These are phyloP conservation scores for Marasmius tenuissimus DNA, from an alignment of 1,284 basidiomycete genomes.

Conservation along the genomic window DNA sequence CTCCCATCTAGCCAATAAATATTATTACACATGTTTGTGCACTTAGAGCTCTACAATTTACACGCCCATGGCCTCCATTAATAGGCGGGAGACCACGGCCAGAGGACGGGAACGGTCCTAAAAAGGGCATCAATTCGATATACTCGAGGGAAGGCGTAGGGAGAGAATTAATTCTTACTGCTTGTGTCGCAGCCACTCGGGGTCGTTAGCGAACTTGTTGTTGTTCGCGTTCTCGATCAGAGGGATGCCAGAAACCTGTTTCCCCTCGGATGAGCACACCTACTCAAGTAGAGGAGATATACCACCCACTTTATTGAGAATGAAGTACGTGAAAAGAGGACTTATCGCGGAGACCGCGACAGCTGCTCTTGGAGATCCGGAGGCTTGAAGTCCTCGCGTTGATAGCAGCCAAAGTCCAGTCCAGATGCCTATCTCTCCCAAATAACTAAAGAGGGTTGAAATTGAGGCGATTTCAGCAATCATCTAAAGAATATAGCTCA, in stretches of 20 bases:
- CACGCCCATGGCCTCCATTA: not conserved
- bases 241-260: slow-evolving; percentile 66
- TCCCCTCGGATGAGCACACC: slow-evolving; percentile 2
- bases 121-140: not conserved
- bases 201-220: slow-evolving; percentile 66
- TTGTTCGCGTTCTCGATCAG: slow-evolving; percentile 65
- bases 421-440: slow-evolving; percentile 78
- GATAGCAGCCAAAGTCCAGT: slow-evolving; percentile 68
- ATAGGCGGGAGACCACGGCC: slow-evolving; percentile 14
- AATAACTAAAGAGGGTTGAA: slow-evolving; percentile 49
- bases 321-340: slow-evolving; percentile 66
- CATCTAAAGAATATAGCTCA: slow-evolving; percentile 30
- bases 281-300: slow-evolving; percentile 28
- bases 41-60: not conserved
- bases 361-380: slow-evolving; percentile 44
- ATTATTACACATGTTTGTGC: not conserved
- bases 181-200: slow-evolving; percentile 71
- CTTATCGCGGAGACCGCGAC: slow-evolving; percentile 55
- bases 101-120: slow-evolving; percentile 25
- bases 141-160: not conserved
- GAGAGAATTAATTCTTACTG: slow-evolving; percentile 33
- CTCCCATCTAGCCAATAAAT: not conserved
- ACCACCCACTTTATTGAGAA: slow-evolving; percentile 9
- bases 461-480: not conserved
- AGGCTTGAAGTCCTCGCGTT: slow-evolving; percentile 44